Base-by-base conservation (phyloP, 345 rosid species). In the Aquilaria yunnanensis region DNA sequence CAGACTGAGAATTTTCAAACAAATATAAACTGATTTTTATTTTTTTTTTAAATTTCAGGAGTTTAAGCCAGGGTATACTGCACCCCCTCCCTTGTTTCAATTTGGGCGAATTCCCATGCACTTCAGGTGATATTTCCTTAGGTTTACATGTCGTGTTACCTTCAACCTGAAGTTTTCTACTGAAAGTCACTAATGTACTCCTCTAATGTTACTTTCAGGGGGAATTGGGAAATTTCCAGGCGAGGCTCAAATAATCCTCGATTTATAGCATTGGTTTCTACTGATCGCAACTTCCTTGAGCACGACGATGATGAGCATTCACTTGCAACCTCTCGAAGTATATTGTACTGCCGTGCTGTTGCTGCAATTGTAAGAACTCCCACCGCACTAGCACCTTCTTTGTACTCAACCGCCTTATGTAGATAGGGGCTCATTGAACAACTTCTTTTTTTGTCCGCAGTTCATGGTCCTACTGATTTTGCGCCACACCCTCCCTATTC, bases 11-110 rank as follows among this genome's bases (percentile, higher is more conserved):
- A 16, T 16, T 14, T 10, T 41, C 10, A 61, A 31, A 14, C 59
- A 41, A 9, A 61, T 37, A 11, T 51, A 57, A 67, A 50, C 10
- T 47, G 62, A 69, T 51, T 34, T 23, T 54, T 13, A 53, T 37
- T 4, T 37, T 51, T 57, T 61, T 47, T 41, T 57, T 56, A 48
- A 54, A 45, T 75, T 75, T 71, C 88, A 92, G 96, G 88, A 72
- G 63, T 92, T 82, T 68, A 81, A 74, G 80, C 96, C 96, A 45
- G 96, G 82, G 32, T 92, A 92, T 67, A 89, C 96, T 9, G 89
- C 96, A 3, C 96, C 96, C 1, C 77, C 96, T 10, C 95, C 96
- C 2, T 64, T 84, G 74, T 78, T 87, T 70, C 96, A 83, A 53
- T 62, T 89, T 47, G 85, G 88, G 51, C 83, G 78, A 33, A 75